Percentiles rank a stretch among this genome's conserved stretches.
phyloP scores from a whole-genome alignment of 2,329 filamentous ascomycete species.

The Ceratocystis albifundus region DNA sequence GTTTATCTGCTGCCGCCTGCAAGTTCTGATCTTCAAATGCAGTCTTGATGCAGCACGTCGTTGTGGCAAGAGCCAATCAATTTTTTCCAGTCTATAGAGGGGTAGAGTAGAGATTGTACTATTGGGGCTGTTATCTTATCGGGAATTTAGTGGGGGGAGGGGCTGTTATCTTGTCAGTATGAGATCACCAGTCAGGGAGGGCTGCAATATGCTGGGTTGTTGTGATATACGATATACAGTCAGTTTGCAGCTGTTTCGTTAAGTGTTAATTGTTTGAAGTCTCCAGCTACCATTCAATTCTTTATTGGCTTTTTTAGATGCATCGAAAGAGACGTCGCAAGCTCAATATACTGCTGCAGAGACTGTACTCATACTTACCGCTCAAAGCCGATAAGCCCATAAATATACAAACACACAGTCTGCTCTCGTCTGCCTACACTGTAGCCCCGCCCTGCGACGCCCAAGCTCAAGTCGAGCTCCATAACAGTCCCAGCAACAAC shows the following conservation, averaged over 20 bases:
- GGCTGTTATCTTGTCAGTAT: not conserved
- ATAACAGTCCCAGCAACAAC: not conserved
- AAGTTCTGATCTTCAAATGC: not conserved
- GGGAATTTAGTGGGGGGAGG: not conserved
- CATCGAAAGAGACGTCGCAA: too few relatives aligned
- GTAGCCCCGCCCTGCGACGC: constrained; percentile 12
- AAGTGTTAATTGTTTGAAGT: not conserved
- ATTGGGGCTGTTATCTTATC: constrained; percentile 18
- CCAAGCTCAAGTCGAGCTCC: constrained; percentile 19
- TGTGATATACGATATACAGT: not conserved
- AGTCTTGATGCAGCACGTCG: not conserved
- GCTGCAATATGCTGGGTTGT: not conserved
- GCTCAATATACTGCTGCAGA: not conserved
- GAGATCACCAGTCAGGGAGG: constrained; percentile 1
- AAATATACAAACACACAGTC: constrained; percentile 19
- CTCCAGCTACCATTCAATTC: too few relatives aligned
- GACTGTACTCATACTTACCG: constrained; percentile 10
- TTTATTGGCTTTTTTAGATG: too few relatives aligned
- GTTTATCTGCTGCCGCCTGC: constrained; percentile 26
- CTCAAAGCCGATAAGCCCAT: not conserved
- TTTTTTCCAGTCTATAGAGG: constrained; percentile 13
- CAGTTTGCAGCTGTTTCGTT: not conserved
- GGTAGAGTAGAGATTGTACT: not conserved
- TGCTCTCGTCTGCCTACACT: not conserved
- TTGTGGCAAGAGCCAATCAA: not conserved